Conservation (phyloP, 805 yeast genomes). For the Candida lessepsii region DNA sequence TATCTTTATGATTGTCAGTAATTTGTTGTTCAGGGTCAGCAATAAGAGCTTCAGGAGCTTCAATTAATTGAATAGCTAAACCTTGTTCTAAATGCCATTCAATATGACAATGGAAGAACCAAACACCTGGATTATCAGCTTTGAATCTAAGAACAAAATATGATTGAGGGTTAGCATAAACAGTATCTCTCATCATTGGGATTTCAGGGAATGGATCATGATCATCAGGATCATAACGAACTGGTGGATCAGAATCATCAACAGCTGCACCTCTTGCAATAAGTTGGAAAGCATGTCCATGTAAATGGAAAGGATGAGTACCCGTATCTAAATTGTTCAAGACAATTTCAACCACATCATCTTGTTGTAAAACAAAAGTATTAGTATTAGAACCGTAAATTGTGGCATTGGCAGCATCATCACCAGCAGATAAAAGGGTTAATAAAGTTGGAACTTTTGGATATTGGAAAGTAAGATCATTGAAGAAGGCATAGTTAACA, state of each 20-base stretch:
- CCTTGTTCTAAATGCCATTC: slow-evolving; percentile 88
- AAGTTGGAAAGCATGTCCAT: slow-evolving; percentile 70
- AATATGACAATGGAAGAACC: slow-evolving; percentile 92
- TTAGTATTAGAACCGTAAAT: slow-evolving; percentile 76
- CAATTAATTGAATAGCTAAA: slow-evolving; percentile 66
- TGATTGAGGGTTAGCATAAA: slow-evolving; percentile 64
- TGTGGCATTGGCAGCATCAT: slow-evolving; percentile 49
- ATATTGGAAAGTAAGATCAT: slow-evolving; percentile 57
- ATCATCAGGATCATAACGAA: slow-evolving; percentile 37
- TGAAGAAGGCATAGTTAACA: slow-evolving; percentile 73
- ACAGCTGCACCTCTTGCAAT: slow-evolving; percentile 51
- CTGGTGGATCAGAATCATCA: slow-evolving; percentile 55
- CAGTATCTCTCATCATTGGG: slow-evolving; percentile 72
- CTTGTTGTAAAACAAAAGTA: slow-evolving; percentile 55
- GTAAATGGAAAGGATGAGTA: slow-evolving; percentile 77
- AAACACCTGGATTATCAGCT: slow-evolving; percentile 89
- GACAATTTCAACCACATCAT: slow-evolving; percentile 71
- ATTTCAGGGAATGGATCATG: slow-evolving; percentile 47
- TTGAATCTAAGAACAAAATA: slow-evolving; percentile 67
- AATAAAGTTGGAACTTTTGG: slow-evolving; percentile 73
- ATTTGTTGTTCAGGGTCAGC: slow-evolving; percentile 46
- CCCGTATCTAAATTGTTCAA: slow-evolving; percentile 79
- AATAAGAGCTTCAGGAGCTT: slow-evolving; percentile 60
- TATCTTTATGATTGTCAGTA: slow-evolving; percentile 56
- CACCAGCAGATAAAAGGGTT: slow-evolving; percentile 63